Percentiles rank a stretch among this genome's conserved stretches.
phyloP scores from a whole-genome alignment of 129 eudicot species.

The Escallonia herrerae region DNA sequence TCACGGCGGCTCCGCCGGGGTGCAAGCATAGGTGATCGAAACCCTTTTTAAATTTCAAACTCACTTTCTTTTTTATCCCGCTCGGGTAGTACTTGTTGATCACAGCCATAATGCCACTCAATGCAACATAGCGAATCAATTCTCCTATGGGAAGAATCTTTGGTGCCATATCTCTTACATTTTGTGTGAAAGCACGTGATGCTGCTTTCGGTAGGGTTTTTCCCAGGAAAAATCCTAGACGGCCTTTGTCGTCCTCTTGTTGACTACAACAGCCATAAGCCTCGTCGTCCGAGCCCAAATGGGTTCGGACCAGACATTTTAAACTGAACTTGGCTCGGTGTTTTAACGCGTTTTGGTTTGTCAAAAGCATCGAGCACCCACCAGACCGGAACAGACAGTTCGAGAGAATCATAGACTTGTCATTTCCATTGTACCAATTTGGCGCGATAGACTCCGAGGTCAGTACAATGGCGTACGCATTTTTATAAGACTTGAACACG shows the following conservation, averaged over 20 bases:
- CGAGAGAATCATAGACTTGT: conserved; percentile 41
- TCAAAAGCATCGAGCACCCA: conserved; percentile 33
- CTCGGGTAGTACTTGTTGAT: background rate
- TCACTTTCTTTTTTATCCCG: background rate
- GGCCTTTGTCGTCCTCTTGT: conserved; percentile 36
- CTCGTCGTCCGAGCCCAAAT: conserved; percentile 35
- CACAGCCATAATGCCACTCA: background rate
- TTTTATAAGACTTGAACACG: conserved; percentile 34
- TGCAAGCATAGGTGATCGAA: conserved; percentile 9
- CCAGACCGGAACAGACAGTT: conserved; percentile 39
- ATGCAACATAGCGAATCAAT: conserved; percentile 11
- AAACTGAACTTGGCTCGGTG: conserved; percentile 30
- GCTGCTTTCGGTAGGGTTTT: conserved; percentile 36
- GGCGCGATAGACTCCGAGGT: conserved; percentile 41
- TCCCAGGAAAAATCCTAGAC: conserved; percentile 31
- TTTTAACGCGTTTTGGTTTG: conserved; percentile 22
- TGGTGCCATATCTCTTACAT: conserved; percentile 29
- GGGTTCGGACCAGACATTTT: conserved; percentile 43
- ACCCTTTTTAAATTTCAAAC: conserved; percentile 9
- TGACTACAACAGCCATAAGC: conserved; percentile 34
- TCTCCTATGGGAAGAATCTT: conserved; percentile 29
- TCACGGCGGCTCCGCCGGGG: conserved; percentile 1
- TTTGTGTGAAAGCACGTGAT: conserved; percentile 22
- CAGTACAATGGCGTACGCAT: conserved; percentile 32
- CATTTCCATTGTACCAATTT: conserved; percentile 43